Base-by-base conservation (phyloP, 2,329 filamentous ascomycete species). In the Orbilia blumenaviensis region DNA sequence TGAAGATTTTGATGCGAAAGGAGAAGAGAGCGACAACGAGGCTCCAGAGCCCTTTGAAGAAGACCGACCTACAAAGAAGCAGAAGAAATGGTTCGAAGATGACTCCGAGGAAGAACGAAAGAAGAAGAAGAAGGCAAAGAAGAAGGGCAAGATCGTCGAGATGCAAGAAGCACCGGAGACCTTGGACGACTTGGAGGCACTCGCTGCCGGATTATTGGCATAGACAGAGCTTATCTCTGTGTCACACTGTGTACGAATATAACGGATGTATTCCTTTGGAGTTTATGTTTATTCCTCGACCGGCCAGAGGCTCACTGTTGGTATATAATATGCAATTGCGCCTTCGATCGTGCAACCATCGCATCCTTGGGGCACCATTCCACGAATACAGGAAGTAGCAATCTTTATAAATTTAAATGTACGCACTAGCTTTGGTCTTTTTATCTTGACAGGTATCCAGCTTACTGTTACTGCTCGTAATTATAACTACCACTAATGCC, bases 31-130 rank as follows among this genome's bases (percentile, higher is more conserved):
- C 27, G 82, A 81, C 18, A 32, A 25, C 29, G 78, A 78, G 42
- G 80, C 79, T 36, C 79, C 78, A 4, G 79, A 78, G 10, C 81
- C 21, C 77, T 81, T 82, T 21, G 82, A 83, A 0, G 85, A 85
- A 16, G 83, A 83, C 78, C 83, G 82, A 75, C 84, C 84, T 56
- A 85, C 86, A 16, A 84, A 83, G 80, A 91, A 91, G 86, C 90
- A 88, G 82, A 85, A 87, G 74, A 92, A 91, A 88, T 93, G 93
- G 83, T 92, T 90, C 90, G 93, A 93, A 84, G 86, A 93, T 82
- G 87, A 90, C 74, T 89, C 90, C 74, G 87, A 86, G 1, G 86
- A 86, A 12, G 85, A 86, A 56, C 85, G 86, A 54, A 83, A 80
- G 66, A 83, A 84, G 58, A 84, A 85, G 63, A 83, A 83, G 56